Conservation (phyloP, 148 eudicot species). For the Amaranthus cruentus region DNA sequence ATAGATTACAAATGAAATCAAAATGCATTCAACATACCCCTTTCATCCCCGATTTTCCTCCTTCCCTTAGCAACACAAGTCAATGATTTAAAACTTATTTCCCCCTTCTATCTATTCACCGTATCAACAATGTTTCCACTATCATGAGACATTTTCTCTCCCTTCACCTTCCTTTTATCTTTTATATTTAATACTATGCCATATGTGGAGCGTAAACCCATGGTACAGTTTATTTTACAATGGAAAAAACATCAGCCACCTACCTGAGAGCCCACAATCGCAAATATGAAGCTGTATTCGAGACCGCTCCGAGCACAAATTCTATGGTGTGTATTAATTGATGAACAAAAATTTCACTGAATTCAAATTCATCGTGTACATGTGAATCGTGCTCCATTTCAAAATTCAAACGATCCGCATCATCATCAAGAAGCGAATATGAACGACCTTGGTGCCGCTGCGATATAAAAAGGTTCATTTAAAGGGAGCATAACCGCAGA, state of each 20-base stretch:
- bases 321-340: constrained; percentile 88
- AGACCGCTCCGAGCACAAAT: constrained; percentile 85
- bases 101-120: too few species aligned
- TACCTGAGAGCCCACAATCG: constrained; percentile 95
- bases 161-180: too few species aligned
- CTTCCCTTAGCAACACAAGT: too few species aligned
- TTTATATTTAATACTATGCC: too few species aligned
- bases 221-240: too few species aligned
- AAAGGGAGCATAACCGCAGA: not conserved
- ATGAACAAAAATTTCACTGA: constrained; percentile 73
- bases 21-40: too few species aligned
- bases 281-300: constrained; percentile 85
- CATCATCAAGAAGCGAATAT: constrained; percentile 43
- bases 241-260: not conserved
- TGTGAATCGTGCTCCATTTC: constrained; percentile 51
- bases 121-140: too few species aligned
- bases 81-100: too few species aligned
- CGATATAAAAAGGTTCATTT: constrained; percentile 4
- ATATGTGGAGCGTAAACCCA: too few species aligned
- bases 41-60: too few species aligned
- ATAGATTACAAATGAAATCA: too few species aligned
- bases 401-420: constrained; percentile 47
- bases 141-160: too few species aligned
- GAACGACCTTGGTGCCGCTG: constrained; percentile 71
- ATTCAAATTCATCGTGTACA: constrained; percentile 63